Evolutionary conservation across 1,284 basidiomycete genomes (phyloP), one percentile per base, ranked within the genome.

Genomic region (Mycosarcoma maydis): DNA sequence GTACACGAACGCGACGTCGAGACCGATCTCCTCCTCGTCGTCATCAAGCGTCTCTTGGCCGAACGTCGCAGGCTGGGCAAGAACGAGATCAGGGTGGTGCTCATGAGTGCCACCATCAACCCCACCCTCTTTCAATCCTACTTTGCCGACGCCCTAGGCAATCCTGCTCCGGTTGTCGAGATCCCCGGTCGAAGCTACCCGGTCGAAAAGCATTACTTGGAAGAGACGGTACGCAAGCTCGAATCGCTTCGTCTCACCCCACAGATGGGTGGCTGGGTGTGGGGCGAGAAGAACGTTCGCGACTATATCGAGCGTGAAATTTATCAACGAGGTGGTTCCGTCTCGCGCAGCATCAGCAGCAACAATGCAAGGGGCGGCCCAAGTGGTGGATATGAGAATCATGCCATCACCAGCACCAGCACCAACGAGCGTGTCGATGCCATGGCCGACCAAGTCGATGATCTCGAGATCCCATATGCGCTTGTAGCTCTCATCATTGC

Each of bases 81-180:
- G 27, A 87, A 88, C 45, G 90, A 92, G 10, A 84, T 98, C 83
- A 95, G 93, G 83, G 86, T 98, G 66, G 84, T 97, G 38, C 87
- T 98, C 52, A 97, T 97, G 94, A 95, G 92, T 76, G 94, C 94
- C 3, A 97, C 94, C 29, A 92, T 97, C 81, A 91, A 97, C 77
- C 90, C 94, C 2, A 87, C 87, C 0, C 86, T 96, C 27, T 97
- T 98, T 86, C 90, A 90, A 78, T 84, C 86, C 10, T 97, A 98
- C 84, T 97, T 97, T 85, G 84, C 86, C 10, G 88, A 89, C 19
- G 37, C 54, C 3, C n/a, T 34, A 2, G 68, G 61, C 14, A 82
- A 85, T 13, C 88, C 87, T 1, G 90, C 92, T 0, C 87, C 87
- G 30, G 88, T 94, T 19, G 87, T 93, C 48, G 90, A 93, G 65